Evolutionary conservation across 2,329 filamentous ascomycete species (phyloP).

Genomic region (Penicillium sp.): DNA sequence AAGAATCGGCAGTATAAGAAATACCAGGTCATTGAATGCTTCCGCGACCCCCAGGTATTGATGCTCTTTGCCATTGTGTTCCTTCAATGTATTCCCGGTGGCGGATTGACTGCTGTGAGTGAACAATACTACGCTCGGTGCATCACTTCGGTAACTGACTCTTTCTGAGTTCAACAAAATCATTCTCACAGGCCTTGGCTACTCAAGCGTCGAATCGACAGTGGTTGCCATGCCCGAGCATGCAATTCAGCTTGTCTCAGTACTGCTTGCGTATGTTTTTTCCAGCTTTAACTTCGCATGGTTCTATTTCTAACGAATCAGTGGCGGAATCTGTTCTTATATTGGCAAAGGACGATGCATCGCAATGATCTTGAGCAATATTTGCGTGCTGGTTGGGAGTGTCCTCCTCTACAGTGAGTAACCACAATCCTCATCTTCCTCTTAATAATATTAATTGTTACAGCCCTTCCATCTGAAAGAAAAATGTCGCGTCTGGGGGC

Average conservation of each 20-base stretch:
- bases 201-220: neutral
- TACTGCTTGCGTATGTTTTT: neutral
- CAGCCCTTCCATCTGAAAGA: neutral
- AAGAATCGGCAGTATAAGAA: neutral
- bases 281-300: neutral
- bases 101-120: neutral
- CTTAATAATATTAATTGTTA: neutral
- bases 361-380: neutral
- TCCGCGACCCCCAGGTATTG: neutral
- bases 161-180: neutral
- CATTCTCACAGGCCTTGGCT: neutral
- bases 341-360: neutral
- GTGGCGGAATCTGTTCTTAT: neutral
- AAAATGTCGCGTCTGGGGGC: neutral
- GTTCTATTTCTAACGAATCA: neutral
- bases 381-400: neutral
- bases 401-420: neutral
- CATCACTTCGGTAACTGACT: neutral
- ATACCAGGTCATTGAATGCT: neutral
- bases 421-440: neutral
- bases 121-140: neutral
- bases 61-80: slow-evolving; percentile 1
- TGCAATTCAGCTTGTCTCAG: neutral
- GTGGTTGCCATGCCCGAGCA: neutral
- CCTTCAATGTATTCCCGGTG: neutral